Evolutionary conservation across 1,284 basidiomycete species (phyloP), one percentile per base, ranked within the genome.

Genomic region (Fereydounia khargensis): DNA sequence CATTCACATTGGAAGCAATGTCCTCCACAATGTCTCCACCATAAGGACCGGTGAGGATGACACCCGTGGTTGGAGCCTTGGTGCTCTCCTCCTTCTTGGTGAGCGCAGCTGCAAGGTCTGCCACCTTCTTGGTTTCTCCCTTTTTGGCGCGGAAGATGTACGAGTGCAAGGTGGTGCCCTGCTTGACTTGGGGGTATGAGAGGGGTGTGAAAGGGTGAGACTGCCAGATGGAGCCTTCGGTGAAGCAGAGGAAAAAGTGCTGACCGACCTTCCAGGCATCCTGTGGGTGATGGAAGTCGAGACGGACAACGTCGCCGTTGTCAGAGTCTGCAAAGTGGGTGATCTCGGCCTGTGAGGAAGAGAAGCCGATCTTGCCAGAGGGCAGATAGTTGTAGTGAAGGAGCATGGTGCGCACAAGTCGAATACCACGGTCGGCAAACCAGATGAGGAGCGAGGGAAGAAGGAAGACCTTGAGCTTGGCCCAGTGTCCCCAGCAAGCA

Each of bases 401-500:
- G 32, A 51, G 4, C 2, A 19, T 32, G 10, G 47, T 36, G 3
- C 53, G 21, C 1, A 41, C 22, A 5, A 56, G 30, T 6, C 53
- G 30, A 2, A 34, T 28, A 8, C 8, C 34, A 9, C 53, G 40
- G 32, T 54, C 53, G n/a, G 39, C n/a, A 20, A 18, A 19, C 54
- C 54, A 56, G 32, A 55, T 17, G 18, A 38, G 10, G 25, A 58
- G 28, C 2, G 51, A 47, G 11, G 51, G 54, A 13, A 58, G 16
- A 22, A 57, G 36, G 45, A 57, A 57, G 32, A 43, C 47, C 16
- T 43, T 35, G n/a, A 57, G 43, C 27, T 48, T 23, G 11, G 25
- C 36, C 54, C 54, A 57, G 39, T 57, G 54, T 18, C 54, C 54
- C 33, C 38, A 55, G 39, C 54, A 57, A 4, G 42, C 52, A 22